Evolutionary conservation across 129 eudicot genomes (phyloP), one percentile per base, ranked within the genome.

Genomic region (Tagetes erecta): DNA sequence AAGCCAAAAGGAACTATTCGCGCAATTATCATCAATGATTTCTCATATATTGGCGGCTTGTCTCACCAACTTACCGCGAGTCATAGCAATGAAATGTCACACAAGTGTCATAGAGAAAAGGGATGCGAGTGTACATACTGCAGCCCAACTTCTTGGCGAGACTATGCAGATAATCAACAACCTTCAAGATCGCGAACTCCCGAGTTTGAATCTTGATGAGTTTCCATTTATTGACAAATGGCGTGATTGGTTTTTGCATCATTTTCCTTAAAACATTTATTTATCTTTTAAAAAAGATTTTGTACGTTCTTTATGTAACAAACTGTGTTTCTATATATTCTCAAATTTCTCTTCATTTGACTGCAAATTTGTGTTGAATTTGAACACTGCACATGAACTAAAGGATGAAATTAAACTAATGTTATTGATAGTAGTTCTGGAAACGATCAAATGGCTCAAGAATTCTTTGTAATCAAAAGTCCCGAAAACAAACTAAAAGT

Each of bases 61-160:
- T 39, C 47, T 64, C 68, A 64, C 68, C 33, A 64, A 64, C 12
- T 38, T 64, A 38, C 68, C 68, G 2, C 47, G 3, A 64, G 68
- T 38, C 68, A 64, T 64, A 64, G 34, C 47, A 38, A 13, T 13
- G 46, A 64, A 64, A 64, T 64, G 68, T 31, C 68, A 64, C 47
- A n/a, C 11, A n/a, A n/a, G 33, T 64, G 68, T 36, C 11, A 64
- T 38, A 38, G 68, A 64, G 49, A 7, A 64, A 64, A 38, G 47
- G 31, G 49, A 13, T 27, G 47, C 3, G 31, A 64, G 68, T 64
- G 68, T 64, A 5, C 68, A 64, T 64, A 0, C 5, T n/a, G 68
- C 68, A 38, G 68, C 47, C 12, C 33, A 13, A 64, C 68, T 64
- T 64, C 68, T 64, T 38, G 68, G 68, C 13, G 68, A 64, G 46